Evolutionary conservation across 1,284 basidiomycete species (phyloP).

Genomic region (Leccinum solheimii): DNA sequence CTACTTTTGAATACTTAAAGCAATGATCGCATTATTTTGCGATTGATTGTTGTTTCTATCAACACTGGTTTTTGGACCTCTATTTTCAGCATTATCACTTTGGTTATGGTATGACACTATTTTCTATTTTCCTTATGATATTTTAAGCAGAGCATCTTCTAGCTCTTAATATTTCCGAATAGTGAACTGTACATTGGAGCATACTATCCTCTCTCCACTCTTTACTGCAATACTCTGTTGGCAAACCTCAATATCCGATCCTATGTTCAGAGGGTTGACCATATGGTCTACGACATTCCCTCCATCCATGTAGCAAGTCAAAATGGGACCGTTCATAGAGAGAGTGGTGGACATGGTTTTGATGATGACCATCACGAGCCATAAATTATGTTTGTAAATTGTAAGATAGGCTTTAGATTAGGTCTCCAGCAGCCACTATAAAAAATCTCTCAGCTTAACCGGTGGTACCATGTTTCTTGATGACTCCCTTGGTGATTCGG

Average conservation of each 20-base stretch:
- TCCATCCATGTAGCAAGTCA: not conserved
- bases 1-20: not conserved
- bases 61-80: not conserved
- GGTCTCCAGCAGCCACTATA: too few relatives aligned
- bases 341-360: not conserved
- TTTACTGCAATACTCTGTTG: not conserved
- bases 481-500: slow-evolving; percentile 55
- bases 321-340: not conserved
- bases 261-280: not conserved
- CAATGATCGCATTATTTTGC: not conserved
- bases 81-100: not conserved
- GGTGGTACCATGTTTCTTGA: slow-evolving; percentile 64
- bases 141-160: not conserved
- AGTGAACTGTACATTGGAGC: not conserved
- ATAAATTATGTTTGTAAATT: too few relatives aligned
- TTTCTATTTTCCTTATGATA: not conserved
- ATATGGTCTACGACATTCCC: not conserved
- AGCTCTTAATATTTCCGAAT: not conserved
- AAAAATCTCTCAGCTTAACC: slow-evolving; percentile 16
- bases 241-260: not conserved
- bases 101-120: not conserved
- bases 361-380: too few relatives aligned
- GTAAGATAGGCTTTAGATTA: too few relatives aligned
- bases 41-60: not conserved
- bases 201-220: not conserved